Base-by-base conservation (phyloP, 805 yeast species). In the Lachancea meyersii region DNA sequence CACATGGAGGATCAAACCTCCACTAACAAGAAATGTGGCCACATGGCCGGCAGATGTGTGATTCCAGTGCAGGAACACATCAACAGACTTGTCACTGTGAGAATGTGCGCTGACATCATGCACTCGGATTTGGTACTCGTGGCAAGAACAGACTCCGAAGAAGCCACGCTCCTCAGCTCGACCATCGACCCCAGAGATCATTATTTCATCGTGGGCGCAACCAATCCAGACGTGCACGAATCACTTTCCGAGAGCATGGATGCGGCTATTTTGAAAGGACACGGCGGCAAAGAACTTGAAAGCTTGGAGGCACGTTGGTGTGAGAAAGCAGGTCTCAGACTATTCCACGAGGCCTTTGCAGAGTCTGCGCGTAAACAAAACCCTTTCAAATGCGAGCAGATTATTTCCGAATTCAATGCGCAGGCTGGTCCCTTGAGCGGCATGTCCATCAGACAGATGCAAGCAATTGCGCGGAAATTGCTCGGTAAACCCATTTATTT, bases 1-100 rank as follows among this genome's bases (percentile, higher is more conserved):
- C 98, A 91, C 66, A 88, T 91, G 64, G 98, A 91, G 72, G 97
- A 91, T 69, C 97, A 91, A 75, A 96, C 97, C 43, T 96, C 97
- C 43, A 96, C 97, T 58, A 91, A 97, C 57, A 91, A 91, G 69
- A 91, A 91, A 72, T 91, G 97, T 72, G 97, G 97, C 48, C 97
- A 91, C 70, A 91, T 91, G 97, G 97, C 95, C 53, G 97, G 97
- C 57, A 87, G 93, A 69, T 97, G 93, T 41, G 79, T 91, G 54
- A 96, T 91, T 49, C 97, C 97, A 50, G 93, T 88, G 47, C 96
- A 88, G 70, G 97, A 91, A 72, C 97, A 91, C 70, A 86, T 91
- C 68, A 88, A 86, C 72, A 80, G 97, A 66, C 75, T 91, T 64
- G 82, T 87, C 51, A 94, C 97, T 38, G 86, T 91, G 58, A 82